Evolutionary conservation across 257 asterid genomes (phyloP), one percentile per base, ranked within the genome.

Genomic region (Solanum tarijense): DNA sequence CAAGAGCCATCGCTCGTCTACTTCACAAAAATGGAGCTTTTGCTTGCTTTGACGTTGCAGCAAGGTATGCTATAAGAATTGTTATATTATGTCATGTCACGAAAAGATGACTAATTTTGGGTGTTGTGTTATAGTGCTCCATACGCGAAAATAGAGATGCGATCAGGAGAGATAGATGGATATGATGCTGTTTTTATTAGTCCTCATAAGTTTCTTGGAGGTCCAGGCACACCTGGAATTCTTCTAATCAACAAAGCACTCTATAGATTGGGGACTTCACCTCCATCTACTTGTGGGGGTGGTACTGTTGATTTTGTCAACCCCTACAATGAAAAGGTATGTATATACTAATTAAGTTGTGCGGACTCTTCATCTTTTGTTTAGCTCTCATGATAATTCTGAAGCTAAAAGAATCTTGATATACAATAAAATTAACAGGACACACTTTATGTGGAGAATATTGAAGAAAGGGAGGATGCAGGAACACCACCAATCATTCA

Each of bases 401-500:
- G 60, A 52, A 52, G 6, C 16, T 43, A 43, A 43, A 43, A 43
- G 52, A 43, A 43, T 12, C 23, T 0, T 79, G 85, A 79, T 43
- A 43, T 43, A 0, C 0, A 25, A 27, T n/a, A 13, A 10, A 11
- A 6, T 79, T 4, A 79, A 9, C 89, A 91, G 94, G 94, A 92
- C 86, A 93, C 96, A 9, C 43, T 93, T 32, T 92, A 93, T 32
- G 41, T 84, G 13, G 91, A 91, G 38, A 71, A 73, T 75, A 88
- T 93, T 72, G 94, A 92, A 87, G 95, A 93, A 82, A 91, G 96
- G 84, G 96, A 93, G 71, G 96, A 92, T 9, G 96, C 94, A 0
- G 95, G 96, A 55, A 93, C 93, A 12, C 96, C 96, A 29, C 90
- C 83, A 86, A 93, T 90, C 89, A 92, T 92, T 38, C 92, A 88